Base-by-base conservation (phyloP, 768 basidiomycete genomes). In the Russula lepida region DNA sequence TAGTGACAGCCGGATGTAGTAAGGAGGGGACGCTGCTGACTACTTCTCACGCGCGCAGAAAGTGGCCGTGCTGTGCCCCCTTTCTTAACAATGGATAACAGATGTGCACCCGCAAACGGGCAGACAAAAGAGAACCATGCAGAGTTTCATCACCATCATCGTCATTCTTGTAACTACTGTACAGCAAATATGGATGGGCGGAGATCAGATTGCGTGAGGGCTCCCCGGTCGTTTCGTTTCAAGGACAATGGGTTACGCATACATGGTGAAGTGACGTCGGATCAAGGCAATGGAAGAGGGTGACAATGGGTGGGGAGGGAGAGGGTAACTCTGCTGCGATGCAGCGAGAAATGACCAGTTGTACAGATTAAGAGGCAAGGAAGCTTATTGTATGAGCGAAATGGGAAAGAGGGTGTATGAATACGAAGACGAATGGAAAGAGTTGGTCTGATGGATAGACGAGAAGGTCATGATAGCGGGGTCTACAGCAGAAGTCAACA, bases 71-170 rank as follows among this genome's bases (percentile, higher is more conserved):
- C 49, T 37, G 52, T 30, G 23, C 41, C n/a, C 19, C 25, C 35
- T 15, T 35, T 39, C 33, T 53, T 25, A 37, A 4, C 23, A 30
- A 17, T 12, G 13, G 53, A 25, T n/a, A n/a, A n/a, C n/a, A n/a
- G n/a, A n/a, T n/a, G n/a, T n/a, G n/a, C n/a, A n/a, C n/a, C n/a
- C n/a, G 37, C n/a, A 43, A 55, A 50, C 19, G 30, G 39, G 15
- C 11, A 43, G 47, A 60, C 54, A 60, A 60, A 50, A 60, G 54
- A 41, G 37, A 55, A 55, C 53, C 35, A 23, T 30, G 35, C 27
- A 28, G 12, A 33, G 28, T 55, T 55, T 39, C 54, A 32, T 41
- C 13, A 12, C 43, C 43, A 43, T 43, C n/a, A 21, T 43, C 41
- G 41, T 43, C n/a, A n/a, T 11, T 41, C 37, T 3, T 21, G 47